A percentile compares a stretch with the other conserved stretches of the same genome.
Evolutionary conservation across 2,329 filamentous ascomycete species (phyloP).

Genomic region (Geosmithia flava): DNA sequence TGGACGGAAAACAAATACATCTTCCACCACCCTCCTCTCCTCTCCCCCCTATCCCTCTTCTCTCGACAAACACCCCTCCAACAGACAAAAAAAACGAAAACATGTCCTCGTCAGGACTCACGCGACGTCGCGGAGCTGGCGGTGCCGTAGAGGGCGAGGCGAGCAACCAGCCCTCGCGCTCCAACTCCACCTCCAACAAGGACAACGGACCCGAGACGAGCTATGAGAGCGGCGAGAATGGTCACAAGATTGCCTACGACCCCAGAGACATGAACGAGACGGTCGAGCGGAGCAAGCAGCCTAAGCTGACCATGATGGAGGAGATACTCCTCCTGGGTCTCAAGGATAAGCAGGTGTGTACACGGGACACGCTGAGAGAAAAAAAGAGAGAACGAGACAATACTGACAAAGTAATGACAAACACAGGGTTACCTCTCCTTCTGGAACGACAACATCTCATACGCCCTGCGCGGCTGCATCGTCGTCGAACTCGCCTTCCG

Average conservation of each 20-base stretch:
- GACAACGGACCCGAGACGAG: constrained; percentile 59
- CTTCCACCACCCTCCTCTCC: no score
- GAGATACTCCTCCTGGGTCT: constrained; percentile 89
- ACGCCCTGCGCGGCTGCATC: constrained; percentile 93
- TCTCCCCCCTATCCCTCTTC: no score
- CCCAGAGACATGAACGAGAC: constrained; percentile 95
- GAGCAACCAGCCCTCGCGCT: constrained; percentile 39
- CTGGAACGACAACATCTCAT: constrained; percentile 99
- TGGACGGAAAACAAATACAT: no score
- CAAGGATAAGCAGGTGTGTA: constrained; percentile 91
- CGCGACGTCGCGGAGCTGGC: constrained; percentile 59
- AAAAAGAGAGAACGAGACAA: no score
- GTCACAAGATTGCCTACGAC: constrained; percentile 97
- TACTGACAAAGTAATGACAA: no score
- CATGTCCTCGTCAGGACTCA: constrained; percentile 39
- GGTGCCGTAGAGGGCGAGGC: constrained; percentile 51
- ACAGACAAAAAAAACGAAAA: background rate
- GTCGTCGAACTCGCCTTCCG: constrained; percentile 95
- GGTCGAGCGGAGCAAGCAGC: constrained; percentile 91
- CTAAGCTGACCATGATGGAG: constrained; percentile 97
- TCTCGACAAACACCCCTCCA: no score
- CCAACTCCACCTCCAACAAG: constrained; percentile 42
- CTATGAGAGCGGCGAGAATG: constrained; percentile 87
- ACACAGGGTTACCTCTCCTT: constrained; percentile 89
- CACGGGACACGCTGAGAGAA: background rate